These are phyloP conservation scores for Medicago arabica DNA, from an alignment of 306 rosid species.

Conservation along the genomic window DNA sequence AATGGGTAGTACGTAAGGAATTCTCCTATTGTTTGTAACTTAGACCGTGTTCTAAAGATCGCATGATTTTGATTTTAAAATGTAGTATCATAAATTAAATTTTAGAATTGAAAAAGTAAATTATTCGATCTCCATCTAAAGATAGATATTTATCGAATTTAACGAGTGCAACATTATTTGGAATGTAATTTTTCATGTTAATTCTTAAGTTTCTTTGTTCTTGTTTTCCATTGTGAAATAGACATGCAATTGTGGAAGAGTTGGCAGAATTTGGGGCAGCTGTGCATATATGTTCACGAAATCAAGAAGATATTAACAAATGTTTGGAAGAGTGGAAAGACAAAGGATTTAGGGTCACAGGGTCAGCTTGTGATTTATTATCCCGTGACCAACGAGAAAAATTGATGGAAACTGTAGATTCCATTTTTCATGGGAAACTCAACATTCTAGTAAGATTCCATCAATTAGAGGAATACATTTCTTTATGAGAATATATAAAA, in stretches of 20 bases:
- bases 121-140: no score
- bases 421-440: constrained; percentile 43
- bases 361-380: not conserved
- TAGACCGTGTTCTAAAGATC: no score
- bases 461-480: not conserved
- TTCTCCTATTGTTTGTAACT: no score
- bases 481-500: not conserved
- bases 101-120: no score
- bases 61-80: no score
- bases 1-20: no score
- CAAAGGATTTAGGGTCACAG: not conserved
- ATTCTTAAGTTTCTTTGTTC: no score
- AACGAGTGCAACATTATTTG: no score
- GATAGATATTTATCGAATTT: no score
- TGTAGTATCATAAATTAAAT: no score
- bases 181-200: no score
- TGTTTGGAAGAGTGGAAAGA: not conserved
- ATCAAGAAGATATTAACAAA: not conserved
- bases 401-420: constrained; percentile 39
- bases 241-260: not conserved
- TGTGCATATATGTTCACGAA: not conserved
- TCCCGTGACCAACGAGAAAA: constrained; percentile 8
- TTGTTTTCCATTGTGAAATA: not conserved
- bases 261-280: not conserved
- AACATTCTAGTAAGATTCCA: constrained; percentile 38